A percentile compares a stretch with the other conserved stretches of the same genome.
Conservation (phyloP, 441 rosid species). For the Manihot esculenta region DNA sequence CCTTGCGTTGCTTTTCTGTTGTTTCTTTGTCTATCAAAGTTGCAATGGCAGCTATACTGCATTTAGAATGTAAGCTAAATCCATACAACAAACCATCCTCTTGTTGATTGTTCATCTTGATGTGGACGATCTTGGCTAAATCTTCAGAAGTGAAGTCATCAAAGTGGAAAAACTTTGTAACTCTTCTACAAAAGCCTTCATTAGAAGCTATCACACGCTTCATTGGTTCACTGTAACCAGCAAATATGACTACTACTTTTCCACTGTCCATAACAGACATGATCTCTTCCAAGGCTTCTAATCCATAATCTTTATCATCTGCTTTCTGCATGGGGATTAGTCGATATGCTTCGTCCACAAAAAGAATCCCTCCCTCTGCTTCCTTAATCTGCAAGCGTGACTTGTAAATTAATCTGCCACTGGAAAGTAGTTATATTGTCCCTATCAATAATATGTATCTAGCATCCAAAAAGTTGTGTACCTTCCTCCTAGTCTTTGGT, state of each 20-base stretch:
- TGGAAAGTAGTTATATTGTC: background rate
- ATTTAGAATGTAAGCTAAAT: constrained; percentile 58
- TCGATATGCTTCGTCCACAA: constrained; percentile 93
- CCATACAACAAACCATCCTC: constrained; percentile 68
- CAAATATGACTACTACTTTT: constrained; percentile 82
- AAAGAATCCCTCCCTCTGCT: constrained; percentile 95
- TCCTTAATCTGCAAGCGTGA: constrained; percentile 61
- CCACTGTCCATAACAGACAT: constrained; percentile 98
- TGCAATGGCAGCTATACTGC: constrained; percentile 60
- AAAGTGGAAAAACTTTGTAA: constrained; percentile 87
- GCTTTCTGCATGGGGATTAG: constrained; percentile 91
- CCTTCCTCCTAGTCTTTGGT: constrained; percentile 95
- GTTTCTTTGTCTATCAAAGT: constrained; percentile 57
- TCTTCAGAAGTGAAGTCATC: constrained; percentile 72
- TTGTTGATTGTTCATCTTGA: constrained; percentile 78
- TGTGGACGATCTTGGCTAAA: constrained; percentile 68
- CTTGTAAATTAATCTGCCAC: constrained; percentile 5
- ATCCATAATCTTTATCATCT: constrained; percentile 91
- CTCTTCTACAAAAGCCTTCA: constrained; percentile 98
- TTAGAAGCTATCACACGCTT: constrained; percentile 87
- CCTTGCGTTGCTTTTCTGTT: constrained; percentile 77
- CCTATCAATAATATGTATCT: constrained; percentile 11
- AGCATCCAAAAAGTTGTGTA: constrained; percentile 17
- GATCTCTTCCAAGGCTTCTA: constrained; percentile 97
- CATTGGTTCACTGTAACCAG: constrained; percentile 96